Evolutionary conservation across 371 early-diverging fungal species (phyloP).

Genomic region (Mucor racemosus): DNA sequence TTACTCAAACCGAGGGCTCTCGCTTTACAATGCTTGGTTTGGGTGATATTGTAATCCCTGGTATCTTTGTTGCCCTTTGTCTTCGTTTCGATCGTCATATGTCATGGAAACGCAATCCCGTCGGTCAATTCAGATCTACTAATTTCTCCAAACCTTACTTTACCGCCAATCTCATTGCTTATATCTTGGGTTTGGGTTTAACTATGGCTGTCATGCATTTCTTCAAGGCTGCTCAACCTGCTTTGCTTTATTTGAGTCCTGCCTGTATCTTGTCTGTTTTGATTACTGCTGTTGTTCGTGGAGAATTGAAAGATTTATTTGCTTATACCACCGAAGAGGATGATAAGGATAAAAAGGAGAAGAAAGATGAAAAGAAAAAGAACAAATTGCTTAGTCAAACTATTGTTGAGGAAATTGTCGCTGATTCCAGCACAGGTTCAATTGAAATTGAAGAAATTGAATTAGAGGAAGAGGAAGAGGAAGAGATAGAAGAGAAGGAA

Average conservation of each 20-base stretch:
- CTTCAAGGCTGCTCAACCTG: slow-evolving; percentile 98
- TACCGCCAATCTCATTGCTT: slow-evolving; percentile 77
- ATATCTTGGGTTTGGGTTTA: slow-evolving; percentile 83
- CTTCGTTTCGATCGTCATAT: slow-evolving; percentile 85
- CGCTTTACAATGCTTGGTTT: slow-evolving; percentile 95
- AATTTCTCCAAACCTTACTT: slow-evolving; percentile 90
- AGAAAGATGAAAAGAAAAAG: slow-evolving; percentile 14
- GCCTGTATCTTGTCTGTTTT: slow-evolving; percentile 91
- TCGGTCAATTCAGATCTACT: slow-evolving; percentile 58
- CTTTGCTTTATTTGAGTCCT: slow-evolving; percentile 94
- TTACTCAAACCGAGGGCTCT: slow-evolving; percentile 42
- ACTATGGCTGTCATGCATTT: slow-evolving; percentile 95
- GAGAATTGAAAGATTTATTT: slow-evolving; percentile 84
- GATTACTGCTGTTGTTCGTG: slow-evolving; percentile 78
- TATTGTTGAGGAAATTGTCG: slow-evolving; percentile 10
- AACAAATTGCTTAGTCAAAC: slow-evolving; percentile 16
- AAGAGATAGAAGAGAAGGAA: slow-evolving; percentile 5
- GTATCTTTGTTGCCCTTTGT: slow-evolving; percentile 93
- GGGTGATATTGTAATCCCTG: slow-evolving; percentile 98
- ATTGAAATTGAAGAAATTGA: slow-evolving; percentile 25
- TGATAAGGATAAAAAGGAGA: slow-evolving; percentile 40
- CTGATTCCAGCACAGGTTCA: neutral
- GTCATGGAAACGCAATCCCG: slow-evolving; percentile 57
- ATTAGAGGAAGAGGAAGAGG: slow-evolving; percentile 24
- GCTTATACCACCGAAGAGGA: slow-evolving; percentile 74